Evolutionary conservation across 78 protist species (phyloP), one percentile per base, ranked within the genome.

Genomic region (Guillardia theta): DNA sequence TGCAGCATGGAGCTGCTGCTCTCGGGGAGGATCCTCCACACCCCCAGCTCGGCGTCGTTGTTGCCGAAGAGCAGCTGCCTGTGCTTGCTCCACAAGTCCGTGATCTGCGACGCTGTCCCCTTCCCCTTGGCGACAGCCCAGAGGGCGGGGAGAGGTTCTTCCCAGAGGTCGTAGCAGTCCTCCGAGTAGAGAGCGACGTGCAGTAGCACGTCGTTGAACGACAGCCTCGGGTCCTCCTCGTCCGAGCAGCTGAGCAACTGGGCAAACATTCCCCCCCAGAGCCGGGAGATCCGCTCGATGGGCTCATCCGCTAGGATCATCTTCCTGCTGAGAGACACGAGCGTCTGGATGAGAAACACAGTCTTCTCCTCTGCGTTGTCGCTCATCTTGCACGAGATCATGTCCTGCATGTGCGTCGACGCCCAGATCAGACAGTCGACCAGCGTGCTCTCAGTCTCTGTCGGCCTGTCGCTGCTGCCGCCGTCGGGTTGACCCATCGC

Each of bases 351-450:
- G 90, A 78, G 90, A n/a, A 78, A 18, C 1, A 1, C 24, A 18
- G 48, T 37, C 3, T 48, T 18, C 90, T 18, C 24, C 33, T 37
- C 48, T 36, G 90, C 53, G 4, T 43, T 27, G 1, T 43, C 90
- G 80, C 8, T 36, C 44, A 18, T 6, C 21, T 36, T 8, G 90
- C 45, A 37, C 19, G 24, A 2, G 4, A 21, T 36, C 90, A 78
- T 78, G 90, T 78, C 90, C 90, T 43, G 45, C 90, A 78, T 78
- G 90, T 36, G 39, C 48, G 90, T 41, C 90, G 90, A 78, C 9
- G 50, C 48, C 90, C 90, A 78, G 53, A 9, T 10, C 45, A 78
- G 90, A 4, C 37, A 12, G 48, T 78, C 44, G 37, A n/a, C 90
- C 50, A 78, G 90, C 90, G 39, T 48, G 44, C 18, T 36, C 5